These are phyloP conservation scores for Balakata baccata DNA, from an alignment of 345 rosid species.

Conservation along the genomic window DNA sequence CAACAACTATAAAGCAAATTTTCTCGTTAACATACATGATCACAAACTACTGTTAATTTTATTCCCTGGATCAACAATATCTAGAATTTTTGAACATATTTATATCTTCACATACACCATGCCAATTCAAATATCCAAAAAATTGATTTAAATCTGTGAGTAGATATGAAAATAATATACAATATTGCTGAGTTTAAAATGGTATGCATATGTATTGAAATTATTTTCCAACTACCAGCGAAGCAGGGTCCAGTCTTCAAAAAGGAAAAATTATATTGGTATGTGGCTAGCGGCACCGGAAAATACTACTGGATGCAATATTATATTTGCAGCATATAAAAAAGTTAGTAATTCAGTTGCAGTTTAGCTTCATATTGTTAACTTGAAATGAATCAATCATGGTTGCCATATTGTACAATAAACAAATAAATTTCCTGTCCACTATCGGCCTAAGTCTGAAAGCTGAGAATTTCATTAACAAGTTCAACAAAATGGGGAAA, in stretches of 20 bases:
- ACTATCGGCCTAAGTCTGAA: background rate
- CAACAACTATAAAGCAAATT: too few species aligned
- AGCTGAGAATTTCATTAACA: background rate
- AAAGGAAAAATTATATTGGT: background rate
- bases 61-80: too few species aligned
- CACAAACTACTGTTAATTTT: too few species aligned
- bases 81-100: too few species aligned
- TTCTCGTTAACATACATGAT: too few species aligned
- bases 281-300: background rate
- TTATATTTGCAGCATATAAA: background rate
- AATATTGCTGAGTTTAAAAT: background rate
- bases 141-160: background rate
- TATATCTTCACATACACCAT: too few species aligned
- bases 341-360: background rate
- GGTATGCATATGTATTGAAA: background rate
- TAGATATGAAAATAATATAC: background rate
- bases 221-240: too few species aligned
- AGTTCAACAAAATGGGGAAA: background rate
- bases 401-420: background rate
- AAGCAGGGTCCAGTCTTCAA: too few species aligned
- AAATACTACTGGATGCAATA: background rate
- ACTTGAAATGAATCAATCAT: background rate
- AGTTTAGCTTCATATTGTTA: background rate
- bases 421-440: background rate
- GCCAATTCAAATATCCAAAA: too few species aligned